A percentile compares a stretch with the other conserved stretches of the same genome.
phyloP scores from a whole-genome alignment of 2,329 filamentous ascomycete genomes.

The Pseudogymnoascus sp. region DNA sequence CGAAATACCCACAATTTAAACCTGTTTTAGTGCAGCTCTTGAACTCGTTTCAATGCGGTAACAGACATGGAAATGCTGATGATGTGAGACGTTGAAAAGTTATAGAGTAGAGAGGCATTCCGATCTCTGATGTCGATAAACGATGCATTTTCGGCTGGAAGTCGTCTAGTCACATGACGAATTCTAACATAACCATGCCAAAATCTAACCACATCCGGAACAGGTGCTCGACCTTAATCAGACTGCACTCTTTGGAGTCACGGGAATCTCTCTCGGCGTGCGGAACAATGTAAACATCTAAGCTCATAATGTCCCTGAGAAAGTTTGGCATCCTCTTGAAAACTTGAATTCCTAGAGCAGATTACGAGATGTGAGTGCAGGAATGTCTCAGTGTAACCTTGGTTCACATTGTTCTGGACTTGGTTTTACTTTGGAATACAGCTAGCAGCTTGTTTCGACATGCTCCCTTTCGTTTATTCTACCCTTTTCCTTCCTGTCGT shows the following conservation, averaged over 20 bases:
- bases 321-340: neutral
- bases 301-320: neutral
- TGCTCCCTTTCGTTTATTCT: neutral
- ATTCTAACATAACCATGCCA: neutral
- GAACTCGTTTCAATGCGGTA: neutral
- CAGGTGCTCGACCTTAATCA: neutral
- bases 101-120: neutral
- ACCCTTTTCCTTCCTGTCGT: constrained; percentile 1
- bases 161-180: neutral
- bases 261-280: neutral
- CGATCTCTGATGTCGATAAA: neutral
- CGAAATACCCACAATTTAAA: constrained; percentile 8
- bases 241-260: constrained; percentile 1
- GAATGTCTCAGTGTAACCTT: constrained; percentile 7
- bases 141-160: neutral
- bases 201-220: constrained; percentile 2
- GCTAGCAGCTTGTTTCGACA: neutral
- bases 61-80: neutral
- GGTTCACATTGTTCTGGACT: neutral
- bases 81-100: neutral
- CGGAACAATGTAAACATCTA: neutral
- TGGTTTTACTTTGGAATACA: constrained; percentile 5
- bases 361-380: constrained; percentile 2
- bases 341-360: constrained; percentile 1
- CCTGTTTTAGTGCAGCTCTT: neutral